Evolutionary conservation across 2,329 filamentous ascomycete genomes (phyloP).

Genomic region (Cladobotryum protrusum): DNA sequence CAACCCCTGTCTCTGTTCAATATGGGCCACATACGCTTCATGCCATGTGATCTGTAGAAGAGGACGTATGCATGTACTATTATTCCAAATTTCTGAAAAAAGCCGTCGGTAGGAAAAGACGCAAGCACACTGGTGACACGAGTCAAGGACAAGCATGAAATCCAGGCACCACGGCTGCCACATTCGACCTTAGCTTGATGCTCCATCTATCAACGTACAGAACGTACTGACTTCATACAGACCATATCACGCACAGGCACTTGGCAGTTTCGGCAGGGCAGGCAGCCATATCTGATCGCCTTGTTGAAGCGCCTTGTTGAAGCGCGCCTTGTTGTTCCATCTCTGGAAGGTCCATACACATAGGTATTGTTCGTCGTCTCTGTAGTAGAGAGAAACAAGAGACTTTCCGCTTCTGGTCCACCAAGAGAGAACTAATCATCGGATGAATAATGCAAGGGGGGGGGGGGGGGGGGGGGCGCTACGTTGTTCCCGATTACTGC

Average conservation of each 20-base stretch:
- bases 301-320: conserved; percentile 5
- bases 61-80: background rate
- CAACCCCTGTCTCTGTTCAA: background rate
- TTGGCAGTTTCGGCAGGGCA: conserved; percentile 2
- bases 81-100: background rate
- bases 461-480: too few species aligned
- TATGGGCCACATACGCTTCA: conserved; percentile 7
- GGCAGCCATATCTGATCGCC: conserved; percentile 8
- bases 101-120: background rate
- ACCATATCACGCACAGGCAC: too few species aligned
- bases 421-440: background rate
- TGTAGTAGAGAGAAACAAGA: too few species aligned
- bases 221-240: background rate
- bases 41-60: conserved; percentile 10
- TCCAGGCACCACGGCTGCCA: background rate
- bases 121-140: too few species aligned
- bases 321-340: background rate
- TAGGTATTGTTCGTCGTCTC: too few species aligned
- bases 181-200: too few species aligned
- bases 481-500: background rate
- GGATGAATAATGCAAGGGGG: background rate
- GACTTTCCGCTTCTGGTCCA: background rate
- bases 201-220: conserved; percentile 9
- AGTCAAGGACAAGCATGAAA: too few species aligned
- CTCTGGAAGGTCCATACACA: too few species aligned